These are phyloP conservation scores for Tetrapisispora taiwanensis DNA, from an alignment of 805 yeast species.

Conservation along the genomic window DNA sequence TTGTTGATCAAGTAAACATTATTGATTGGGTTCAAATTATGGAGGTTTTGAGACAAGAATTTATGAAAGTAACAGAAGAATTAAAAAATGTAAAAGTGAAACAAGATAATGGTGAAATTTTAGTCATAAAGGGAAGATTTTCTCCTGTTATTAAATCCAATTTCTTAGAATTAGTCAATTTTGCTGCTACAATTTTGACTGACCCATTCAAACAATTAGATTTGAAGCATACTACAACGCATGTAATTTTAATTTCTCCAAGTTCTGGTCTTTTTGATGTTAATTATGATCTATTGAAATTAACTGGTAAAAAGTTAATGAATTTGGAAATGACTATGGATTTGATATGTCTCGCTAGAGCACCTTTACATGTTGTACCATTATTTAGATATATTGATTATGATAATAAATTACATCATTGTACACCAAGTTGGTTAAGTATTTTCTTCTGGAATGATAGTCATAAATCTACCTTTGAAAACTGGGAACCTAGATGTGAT, in stretches of 20 bases:
- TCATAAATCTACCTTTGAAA: constrained; percentile 30
- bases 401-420: constrained; percentile 45
- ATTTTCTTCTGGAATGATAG: constrained; percentile 77
- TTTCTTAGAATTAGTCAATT: constrained; percentile 72
- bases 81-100: constrained; percentile 37
- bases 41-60: constrained; percentile 77
- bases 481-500: constrained; percentile 91
- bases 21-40: constrained; percentile 86
- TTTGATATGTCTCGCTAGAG: constrained; percentile 76
- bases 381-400: constrained; percentile 60
- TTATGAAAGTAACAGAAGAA: constrained; percentile 69
- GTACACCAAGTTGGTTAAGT: constrained; percentile 93
- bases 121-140: constrained; percentile 47
- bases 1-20: constrained; percentile 87
- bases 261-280: constrained; percentile 93
- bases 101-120: constrained; percentile 26
- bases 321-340: constrained; percentile 82
- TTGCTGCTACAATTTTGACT: constrained; percentile 67
- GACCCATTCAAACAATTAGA: constrained; percentile 79
- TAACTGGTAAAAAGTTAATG: constrained; percentile 65
- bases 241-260: constrained; percentile 77
- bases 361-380: constrained; percentile 90
- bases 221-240: constrained; percentile 82
- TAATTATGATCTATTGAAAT: constrained; percentile 62
- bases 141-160: constrained; percentile 88